Percentiles rank a stretch among this genome's conserved stretches.
These are phyloP conservation scores for Boechera divaricarpa DNA, from an alignment of 345 rosid species.

Conservation along the genomic window DNA sequence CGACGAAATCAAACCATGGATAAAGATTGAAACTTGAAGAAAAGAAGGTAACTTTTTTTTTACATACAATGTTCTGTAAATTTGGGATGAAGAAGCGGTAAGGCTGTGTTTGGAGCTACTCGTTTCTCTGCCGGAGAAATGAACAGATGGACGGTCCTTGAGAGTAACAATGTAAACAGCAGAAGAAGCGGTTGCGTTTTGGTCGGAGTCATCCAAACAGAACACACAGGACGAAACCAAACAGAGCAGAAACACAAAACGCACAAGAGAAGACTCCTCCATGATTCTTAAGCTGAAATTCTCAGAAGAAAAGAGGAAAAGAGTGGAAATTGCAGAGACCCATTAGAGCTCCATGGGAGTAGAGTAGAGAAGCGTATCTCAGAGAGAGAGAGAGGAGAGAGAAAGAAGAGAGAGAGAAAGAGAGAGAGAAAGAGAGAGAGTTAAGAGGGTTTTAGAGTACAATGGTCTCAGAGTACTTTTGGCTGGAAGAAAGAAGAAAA, in stretches of 20 bases:
- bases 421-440: conserved; percentile 7
- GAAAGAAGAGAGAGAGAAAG: neutral
- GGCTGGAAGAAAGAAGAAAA: conserved; percentile 33
- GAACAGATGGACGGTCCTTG: conserved; percentile 63
- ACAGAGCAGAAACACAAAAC: conserved; percentile 42
- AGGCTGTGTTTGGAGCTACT: conserved; percentile 43
- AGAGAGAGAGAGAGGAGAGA: conserved; percentile 34
- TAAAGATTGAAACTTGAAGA: conserved; percentile 21
- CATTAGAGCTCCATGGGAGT: conserved; percentile 47
- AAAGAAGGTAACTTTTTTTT: neutral
- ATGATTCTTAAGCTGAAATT: conserved; percentile 36
- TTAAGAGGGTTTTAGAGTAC: conserved; percentile 20
- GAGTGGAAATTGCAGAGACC: conserved; percentile 36
- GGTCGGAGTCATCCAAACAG: conserved; percentile 45
- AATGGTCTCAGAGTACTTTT: conserved; percentile 38
- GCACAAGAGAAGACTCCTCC: conserved; percentile 33
- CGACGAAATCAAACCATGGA: neutral
- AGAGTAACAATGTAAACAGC: conserved; percentile 85
- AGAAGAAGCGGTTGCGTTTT: conserved; percentile 51
- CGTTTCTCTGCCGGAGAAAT: conserved; percentile 41
- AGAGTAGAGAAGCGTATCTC: conserved; percentile 21
- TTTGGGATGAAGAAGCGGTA: conserved; percentile 47
- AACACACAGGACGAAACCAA: conserved; percentile 44
- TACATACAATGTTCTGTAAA: conserved; percentile 56
- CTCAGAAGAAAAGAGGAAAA: conserved; percentile 37